Evolutionary conservation across 1,139 yeast genomes (phyloP).

Genomic region (Candida sp.): DNA sequence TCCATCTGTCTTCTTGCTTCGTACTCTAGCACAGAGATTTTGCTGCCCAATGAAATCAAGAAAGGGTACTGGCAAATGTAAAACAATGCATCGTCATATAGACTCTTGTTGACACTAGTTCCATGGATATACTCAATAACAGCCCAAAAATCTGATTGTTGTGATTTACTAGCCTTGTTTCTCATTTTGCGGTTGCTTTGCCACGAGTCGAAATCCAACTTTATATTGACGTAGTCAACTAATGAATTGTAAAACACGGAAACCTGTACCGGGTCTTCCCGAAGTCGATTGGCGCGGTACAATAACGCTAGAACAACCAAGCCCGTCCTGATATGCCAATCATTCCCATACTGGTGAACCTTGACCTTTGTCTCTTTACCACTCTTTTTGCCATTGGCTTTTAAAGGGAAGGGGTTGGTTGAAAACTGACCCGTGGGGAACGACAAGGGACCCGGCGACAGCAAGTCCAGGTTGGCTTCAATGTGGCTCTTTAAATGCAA

Average conservation of each 20-base stretch:
- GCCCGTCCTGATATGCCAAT: slow-evolving; percentile 82
- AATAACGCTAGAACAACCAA: slow-evolving; percentile 60
- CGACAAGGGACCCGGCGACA: slow-evolving; percentile 7
- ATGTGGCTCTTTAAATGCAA: slow-evolving; percentile 13
- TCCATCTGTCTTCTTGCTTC: slow-evolving; percentile 89
- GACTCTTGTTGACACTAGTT: slow-evolving; percentile 22
- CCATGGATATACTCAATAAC: slow-evolving; percentile 56
- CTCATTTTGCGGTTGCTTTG: slow-evolving; percentile 38
- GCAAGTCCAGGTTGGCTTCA: slow-evolving; percentile 17
- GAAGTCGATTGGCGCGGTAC: slow-evolving; percentile 53
- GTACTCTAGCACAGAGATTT: slow-evolving; percentile 78
- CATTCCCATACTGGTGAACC: slow-evolving; percentile 69
- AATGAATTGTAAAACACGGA: slow-evolving; percentile 77
- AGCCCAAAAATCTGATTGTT: slow-evolving; percentile 35
- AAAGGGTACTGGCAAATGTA: slow-evolving; percentile 88
- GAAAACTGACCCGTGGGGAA: slow-evolving; percentile 12
- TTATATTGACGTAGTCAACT: slow-evolving; percentile 79
- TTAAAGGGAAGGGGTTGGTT: slow-evolving; percentile 12
- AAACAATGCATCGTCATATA: slow-evolving; percentile 34
- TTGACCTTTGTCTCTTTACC: slow-evolving; percentile 49
- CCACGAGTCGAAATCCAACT: slow-evolving; percentile 87
- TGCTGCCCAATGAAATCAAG: slow-evolving; percentile 79
- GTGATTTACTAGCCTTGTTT: slow-evolving; percentile 9
- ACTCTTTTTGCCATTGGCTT: slow-evolving; percentile 19
- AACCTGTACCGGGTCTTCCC: slow-evolving; percentile 44